A percentile compares a stretch with the other conserved stretches of the same genome.
phyloP scores from a whole-genome alignment of 78 protist genomes.

The Corallochytrium limacisporum region DNA sequence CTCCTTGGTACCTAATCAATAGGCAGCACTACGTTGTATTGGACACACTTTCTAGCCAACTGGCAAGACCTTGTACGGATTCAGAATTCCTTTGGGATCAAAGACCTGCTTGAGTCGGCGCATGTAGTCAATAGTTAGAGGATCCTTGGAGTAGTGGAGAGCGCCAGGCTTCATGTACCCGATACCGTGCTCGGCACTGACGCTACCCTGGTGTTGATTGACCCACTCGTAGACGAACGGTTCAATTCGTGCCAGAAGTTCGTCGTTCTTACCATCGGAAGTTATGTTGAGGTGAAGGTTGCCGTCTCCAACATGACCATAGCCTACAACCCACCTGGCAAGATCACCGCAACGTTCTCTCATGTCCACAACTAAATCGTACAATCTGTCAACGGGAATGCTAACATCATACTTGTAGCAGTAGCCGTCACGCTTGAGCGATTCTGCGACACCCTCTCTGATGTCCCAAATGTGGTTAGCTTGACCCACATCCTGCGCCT shows the following conservation, averaged over 20 bases:
- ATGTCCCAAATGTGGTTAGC: background rate
- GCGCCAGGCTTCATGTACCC: conserved; percentile 63
- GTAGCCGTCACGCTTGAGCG: conserved; percentile 42
- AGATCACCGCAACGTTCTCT: background rate
- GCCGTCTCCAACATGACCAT: conserved; percentile 83
- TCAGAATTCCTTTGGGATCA: conserved; percentile 80
- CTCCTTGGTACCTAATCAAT: too few relatives aligned
- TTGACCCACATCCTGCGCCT: background rate
- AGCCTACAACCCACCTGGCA: conserved; percentile 32
- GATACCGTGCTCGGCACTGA: conserved; percentile 82
- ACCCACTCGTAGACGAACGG: conserved; percentile 69
- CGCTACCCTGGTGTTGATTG: conserved; percentile 39
- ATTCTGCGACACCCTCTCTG: conserved; percentile 61
- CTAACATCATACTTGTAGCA: conserved; percentile 64
- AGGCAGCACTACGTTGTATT: too few relatives aligned
- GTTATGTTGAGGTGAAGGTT: conserved; percentile 70
- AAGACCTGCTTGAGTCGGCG: conserved; percentile 32
- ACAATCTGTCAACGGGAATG: conserved; percentile 45
- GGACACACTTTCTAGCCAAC: too few relatives aligned
- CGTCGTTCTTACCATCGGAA: conserved; percentile 12
- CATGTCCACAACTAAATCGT: conserved; percentile 8
- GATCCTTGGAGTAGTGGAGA: conserved; percentile 23
- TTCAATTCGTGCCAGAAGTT: conserved; percentile 23
- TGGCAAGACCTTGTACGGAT: conserved; percentile 67
- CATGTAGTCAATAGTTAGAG: conserved; percentile 40